Conservation (phyloP, 2,329 filamentous ascomycete genomes). For the Scedosporium boydii region DNA sequence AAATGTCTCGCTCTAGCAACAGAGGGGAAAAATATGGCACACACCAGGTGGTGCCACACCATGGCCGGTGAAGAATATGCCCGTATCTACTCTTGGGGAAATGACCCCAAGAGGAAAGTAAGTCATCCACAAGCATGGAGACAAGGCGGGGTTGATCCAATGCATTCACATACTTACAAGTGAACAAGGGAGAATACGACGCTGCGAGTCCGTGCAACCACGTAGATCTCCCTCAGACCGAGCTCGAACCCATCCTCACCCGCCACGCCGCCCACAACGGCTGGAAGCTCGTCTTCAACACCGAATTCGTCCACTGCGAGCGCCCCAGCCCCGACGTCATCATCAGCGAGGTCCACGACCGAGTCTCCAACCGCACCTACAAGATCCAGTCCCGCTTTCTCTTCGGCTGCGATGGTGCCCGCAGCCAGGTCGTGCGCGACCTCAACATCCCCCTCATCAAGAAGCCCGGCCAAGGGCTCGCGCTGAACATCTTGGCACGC, state of each 20-base stretch:
- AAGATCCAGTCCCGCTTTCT: constrained; percentile 39
- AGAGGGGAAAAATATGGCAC: constrained; percentile 29
- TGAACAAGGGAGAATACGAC: constrained; percentile 29
- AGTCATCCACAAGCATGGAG: background rate
- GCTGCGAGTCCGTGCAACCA: constrained; percentile 29
- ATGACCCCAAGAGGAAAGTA: constrained; percentile 33
- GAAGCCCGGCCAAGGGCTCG: constrained; percentile 29
- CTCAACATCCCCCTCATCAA: constrained; percentile 28
- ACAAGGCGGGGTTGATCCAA: background rate
- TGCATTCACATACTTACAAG: background rate
- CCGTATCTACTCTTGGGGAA: constrained; percentile 40
- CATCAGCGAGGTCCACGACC: constrained; percentile 24
- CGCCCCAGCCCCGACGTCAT: constrained; percentile 14
- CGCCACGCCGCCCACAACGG: constrained; percentile 24
- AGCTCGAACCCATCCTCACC: constrained; percentile 31
- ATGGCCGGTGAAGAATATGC: constrained; percentile 44
- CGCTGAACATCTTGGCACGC: constrained; percentile 30
- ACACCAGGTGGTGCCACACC: constrained; percentile 42
- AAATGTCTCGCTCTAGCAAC: constrained; percentile 26
- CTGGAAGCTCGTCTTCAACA: constrained; percentile 27
- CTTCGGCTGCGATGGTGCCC: constrained; percentile 43
- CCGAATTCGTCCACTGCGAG: constrained; percentile 19
- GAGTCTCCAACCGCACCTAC: constrained; percentile 25
- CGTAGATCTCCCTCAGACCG: constrained; percentile 32
- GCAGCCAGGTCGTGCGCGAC: constrained; percentile 26